These are phyloP conservation scores for Lactifluus rugatus DNA, from an alignment of 768 basidiomycete species.

Conservation along the genomic window DNA sequence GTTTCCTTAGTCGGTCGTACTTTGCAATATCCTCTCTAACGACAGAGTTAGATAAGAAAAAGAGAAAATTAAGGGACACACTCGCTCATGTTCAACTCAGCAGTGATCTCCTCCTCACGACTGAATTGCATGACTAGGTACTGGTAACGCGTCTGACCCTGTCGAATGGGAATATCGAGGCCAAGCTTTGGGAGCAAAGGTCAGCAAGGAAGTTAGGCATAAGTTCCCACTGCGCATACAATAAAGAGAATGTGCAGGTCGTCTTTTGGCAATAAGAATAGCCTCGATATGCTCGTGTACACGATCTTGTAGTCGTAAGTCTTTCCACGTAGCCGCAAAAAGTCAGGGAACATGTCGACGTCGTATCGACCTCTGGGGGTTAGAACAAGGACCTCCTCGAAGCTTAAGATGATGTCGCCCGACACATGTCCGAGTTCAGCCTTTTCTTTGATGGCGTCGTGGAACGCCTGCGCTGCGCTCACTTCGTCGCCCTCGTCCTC, in stretches of 20 bases:
- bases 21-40: conserved; percentile 65
- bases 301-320: conserved; percentile 98
- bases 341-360: conserved; percentile 95
- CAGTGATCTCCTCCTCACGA: conserved; percentile 94
- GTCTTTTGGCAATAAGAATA: conserved; percentile 94
- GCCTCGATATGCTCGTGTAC: conserved; percentile 73
- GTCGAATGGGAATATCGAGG: conserved; percentile 86
- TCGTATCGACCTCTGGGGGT: conserved; percentile 97
- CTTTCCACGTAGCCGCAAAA: conserved; percentile 91
- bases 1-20: conserved; percentile 80
- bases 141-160: conserved; percentile 96
- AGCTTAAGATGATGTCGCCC: conserved; percentile 87
- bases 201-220: neutral
- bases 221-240: conserved; percentile 36
- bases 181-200: conserved; percentile 48
- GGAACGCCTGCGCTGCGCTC: conserved; percentile 92
- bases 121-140: conserved; percentile 98
- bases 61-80: conserved; percentile 27
- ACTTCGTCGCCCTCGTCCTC: conserved; percentile 70
- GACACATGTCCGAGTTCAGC: conserved; percentile 88
- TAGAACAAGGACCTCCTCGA: conserved; percentile 88
- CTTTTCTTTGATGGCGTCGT: conserved; percentile 91
- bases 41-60: neutral
- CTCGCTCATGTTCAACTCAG: conserved; percentile 90
- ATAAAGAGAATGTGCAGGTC: conserved; percentile 94